Evolutionary conservation across 2,329 filamentous ascomycete genomes (phyloP), one percentile per base, ranked within the genome.

Genomic region (Colletotrichum horii): DNA sequence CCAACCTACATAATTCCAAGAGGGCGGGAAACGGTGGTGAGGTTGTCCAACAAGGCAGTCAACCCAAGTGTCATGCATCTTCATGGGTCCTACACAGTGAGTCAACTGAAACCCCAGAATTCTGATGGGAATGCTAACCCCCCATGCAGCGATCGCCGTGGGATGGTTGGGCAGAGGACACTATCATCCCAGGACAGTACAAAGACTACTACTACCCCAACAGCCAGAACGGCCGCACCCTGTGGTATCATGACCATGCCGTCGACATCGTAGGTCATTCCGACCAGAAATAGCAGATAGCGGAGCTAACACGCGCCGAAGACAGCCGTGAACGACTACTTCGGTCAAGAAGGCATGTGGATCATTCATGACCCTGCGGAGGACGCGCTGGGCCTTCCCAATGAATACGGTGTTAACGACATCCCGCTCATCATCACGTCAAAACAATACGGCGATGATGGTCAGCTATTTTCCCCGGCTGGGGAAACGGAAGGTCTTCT

Each of bases 141-240:
- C 15, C 7, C 8, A 4, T 43, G 7, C 24, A 78, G 76, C 82
- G 79, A 24, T 52, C 65, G 3, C 65, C 65, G 8, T 67, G 65
- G 65, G 65, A 89, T 76, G 89, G 89, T 0, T 91, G 89, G 89
- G 89, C 89, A 3, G 85, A 87, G 65, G 90, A 92, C 76, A 83
- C 85, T 19, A 88, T 88, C 1, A 65, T 82, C 1, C 85, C 87
- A 0, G 89, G 89, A 1, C 83, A 91, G 78, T 91, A 88, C 82
- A 92, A 93, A 80, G 91, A 92, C 76, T 92, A 92, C 80, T 92
- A 91, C 80, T 93, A 91, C 78, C 90, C 90, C 11, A 92, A 92
- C 80, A 83, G 80, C 16, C 88, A 91, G 79, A 85, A 84, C 55
- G 89, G 86, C 4, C 85, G 90, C 43, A 85, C 88, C 0, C 83